phyloP scores from a whole-genome alignment of 345 rosid genomes.

The Excoecaria agallocha region DNA sequence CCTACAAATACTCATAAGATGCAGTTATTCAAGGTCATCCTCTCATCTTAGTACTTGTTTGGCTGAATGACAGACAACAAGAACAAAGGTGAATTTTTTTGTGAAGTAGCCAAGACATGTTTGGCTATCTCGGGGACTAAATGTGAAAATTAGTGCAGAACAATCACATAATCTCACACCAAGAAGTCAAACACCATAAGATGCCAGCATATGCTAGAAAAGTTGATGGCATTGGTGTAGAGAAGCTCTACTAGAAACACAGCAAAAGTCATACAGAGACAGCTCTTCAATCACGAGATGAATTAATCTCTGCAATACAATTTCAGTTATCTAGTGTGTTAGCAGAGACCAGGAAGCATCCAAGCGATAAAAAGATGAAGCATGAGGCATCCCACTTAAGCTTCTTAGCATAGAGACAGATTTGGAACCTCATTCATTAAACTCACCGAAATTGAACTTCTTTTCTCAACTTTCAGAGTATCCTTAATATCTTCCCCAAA shows the following conservation, averaged over 20 bases:
- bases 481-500: slow-evolving; percentile 33
- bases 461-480: slow-evolving; percentile 22
- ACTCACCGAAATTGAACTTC: slow-evolving; percentile 43
- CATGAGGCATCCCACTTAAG: background rate
- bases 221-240: too few relatives aligned
- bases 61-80: background rate
- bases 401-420: background rate
- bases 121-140: background rate
- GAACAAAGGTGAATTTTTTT: background rate
- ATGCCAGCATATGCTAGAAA: too few relatives aligned
- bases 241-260: too few relatives aligned
- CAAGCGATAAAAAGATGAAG: background rate
- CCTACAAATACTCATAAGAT: background rate
- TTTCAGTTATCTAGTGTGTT: background rate
- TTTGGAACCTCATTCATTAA: background rate
- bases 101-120: background rate
- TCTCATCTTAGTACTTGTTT: background rate
- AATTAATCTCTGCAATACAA: background rate
- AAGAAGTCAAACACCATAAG: background rate
- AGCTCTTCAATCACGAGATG: background rate
- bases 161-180: background rate
- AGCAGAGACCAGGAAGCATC: background rate
- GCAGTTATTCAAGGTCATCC: background rate
- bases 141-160: background rate
- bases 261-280: too few relatives aligned